Base-by-base conservation (phyloP, 768 basidiomycete genomes). In the Amanita muscaria region DNA sequence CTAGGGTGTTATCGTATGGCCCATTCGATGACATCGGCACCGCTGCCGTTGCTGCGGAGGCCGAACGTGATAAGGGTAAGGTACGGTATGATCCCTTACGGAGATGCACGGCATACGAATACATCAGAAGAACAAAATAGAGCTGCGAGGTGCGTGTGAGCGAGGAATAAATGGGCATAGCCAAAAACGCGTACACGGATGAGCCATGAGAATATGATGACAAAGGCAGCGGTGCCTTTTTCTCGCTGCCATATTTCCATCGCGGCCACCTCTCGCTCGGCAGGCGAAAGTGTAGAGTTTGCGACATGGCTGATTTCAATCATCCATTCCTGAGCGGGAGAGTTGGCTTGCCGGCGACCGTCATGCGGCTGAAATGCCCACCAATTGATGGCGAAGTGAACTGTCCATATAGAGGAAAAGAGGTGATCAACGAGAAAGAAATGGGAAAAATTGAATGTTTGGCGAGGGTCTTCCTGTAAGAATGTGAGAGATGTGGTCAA, bases 281-380 rank as follows among this genome's bases (percentile, higher is more conserved):
- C 79, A 0, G 77, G 74, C 0, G 79, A 75, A 62, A 86, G 74
- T 14, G 67, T 68, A 39, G 73, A 73, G 24, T 65, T 69, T 7
- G 72, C 64, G 12, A 67, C 63, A 42, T 72, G 69, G 31, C 72
- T 77, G 33, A 69, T 69, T 30, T 80, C 69, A 59, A 90, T 84
- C 60, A 99, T 77, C 32, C 80, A 84, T 58, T 88, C 66, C 63
- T 99, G 96, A 8, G 96, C 94, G 22, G 74, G 70, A 1, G 92
- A 97, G 60, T 94, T 88, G 50, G 76, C 75, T 25, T 78, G 75
- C 1, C 80, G 77, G 18, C 70, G 72, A 4, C 96, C 96, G 54
- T 99, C 92, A 58, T 99, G 96, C 1, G 92, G 86, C 1, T 80
- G 86, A 65, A 85, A 85, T 25, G 78, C 63, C 84, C 90, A 99